Base-by-base conservation (phyloP, 371 early-diverging fungal genomes). In the Blakeslea trispora region DNA sequence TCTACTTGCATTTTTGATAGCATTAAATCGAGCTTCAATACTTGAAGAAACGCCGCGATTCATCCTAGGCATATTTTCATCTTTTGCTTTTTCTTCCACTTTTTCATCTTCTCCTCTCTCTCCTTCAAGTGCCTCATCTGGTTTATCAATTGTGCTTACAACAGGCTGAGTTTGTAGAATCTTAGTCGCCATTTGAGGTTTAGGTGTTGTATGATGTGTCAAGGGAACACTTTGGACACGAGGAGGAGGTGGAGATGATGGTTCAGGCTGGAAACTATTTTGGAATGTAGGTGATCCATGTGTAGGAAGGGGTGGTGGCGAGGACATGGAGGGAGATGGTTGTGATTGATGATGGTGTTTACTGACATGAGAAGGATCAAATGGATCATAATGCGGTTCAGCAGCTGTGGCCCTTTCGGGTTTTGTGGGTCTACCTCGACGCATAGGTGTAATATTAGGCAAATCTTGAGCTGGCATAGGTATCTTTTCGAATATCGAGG, bases 361-460 rank as follows among this genome's bases (percentile, higher is more conserved):
- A 1, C 31, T 50, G 17, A 57, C 47, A 45, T 63, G 54, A 9
- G 37, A 32, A 1, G 59, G 59, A 53, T 63, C 68, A 55, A 67
- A 67, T 8, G 68, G 68, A 56, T 67, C 68, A 55, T 54, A 66
- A n/a, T n/a, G n/a, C n/a, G n/a, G n/a, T n/a, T n/a, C n/a, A 23
- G 24, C 3, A 4, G 22, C 34, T 18, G 2, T 28, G 1, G 45
- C 21, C 11, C 45, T 44, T 31, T 57, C 57, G 50, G 81, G 71
- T 9, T 43, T 52, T 5, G 77, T 72, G 13, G 88, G 89, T 13
- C 90, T 78, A 37, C 90, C 90, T 51, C 90, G 79, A 17, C 90
- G 79, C 90, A 90, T 90, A 4, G 90, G 89, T 32, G 77, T 79
- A 43, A 88, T 83, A 21, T 57, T 62, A 17, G 68, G 76, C 18